Conservation (phyloP, 208 protist species). For the Histomonas meleagridis region DNA sequence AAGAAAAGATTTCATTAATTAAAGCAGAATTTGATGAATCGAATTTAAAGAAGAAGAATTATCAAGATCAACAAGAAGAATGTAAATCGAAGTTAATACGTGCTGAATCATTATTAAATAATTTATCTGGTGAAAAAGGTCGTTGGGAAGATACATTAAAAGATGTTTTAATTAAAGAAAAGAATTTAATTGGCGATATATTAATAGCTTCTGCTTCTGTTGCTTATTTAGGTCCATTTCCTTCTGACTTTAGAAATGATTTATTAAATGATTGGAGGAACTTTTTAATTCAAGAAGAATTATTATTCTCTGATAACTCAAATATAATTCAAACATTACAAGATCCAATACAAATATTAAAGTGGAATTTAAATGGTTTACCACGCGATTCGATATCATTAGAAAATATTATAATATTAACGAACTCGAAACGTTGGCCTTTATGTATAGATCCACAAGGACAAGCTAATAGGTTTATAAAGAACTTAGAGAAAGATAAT, state of each 20-base stretch:
- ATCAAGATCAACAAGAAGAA: constrained; percentile 71
- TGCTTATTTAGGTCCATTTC: constrained; percentile 87
- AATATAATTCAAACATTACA: constrained; percentile 73
- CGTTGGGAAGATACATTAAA: constrained; percentile 70
- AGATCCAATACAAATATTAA: constrained; percentile 76
- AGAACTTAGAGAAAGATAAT: constrained; percentile 72
- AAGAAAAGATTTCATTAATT: constrained; percentile 72
- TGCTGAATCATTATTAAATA: constrained; percentile 80
- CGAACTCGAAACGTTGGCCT: constrained; percentile 78
- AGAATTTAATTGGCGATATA: constrained; percentile 77
- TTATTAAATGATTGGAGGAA: constrained; percentile 55
- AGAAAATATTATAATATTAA: constrained; percentile 87
- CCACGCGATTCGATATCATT: constrained; percentile 80
- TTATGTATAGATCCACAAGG: constrained; percentile 93
- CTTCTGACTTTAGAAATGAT: constrained; percentile 66
- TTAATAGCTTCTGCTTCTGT: constrained; percentile 78
- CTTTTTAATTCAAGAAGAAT: not conserved
- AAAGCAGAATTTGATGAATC: constrained; percentile 71
- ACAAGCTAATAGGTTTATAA: constrained; percentile 65
- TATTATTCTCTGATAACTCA: constrained; percentile 67
- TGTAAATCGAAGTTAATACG: constrained; percentile 79
- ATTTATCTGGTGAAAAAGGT: constrained; percentile 81
- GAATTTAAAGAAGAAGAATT: constrained; percentile 75
- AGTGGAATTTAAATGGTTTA: constrained; percentile 79
- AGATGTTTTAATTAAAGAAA: constrained; percentile 62